Percentiles rank a stretch among this genome's conserved stretches.
Evolutionary conservation across 495 filamentous ascomycete genomes (phyloP).

Genomic region (Neurospora sp.): DNA sequence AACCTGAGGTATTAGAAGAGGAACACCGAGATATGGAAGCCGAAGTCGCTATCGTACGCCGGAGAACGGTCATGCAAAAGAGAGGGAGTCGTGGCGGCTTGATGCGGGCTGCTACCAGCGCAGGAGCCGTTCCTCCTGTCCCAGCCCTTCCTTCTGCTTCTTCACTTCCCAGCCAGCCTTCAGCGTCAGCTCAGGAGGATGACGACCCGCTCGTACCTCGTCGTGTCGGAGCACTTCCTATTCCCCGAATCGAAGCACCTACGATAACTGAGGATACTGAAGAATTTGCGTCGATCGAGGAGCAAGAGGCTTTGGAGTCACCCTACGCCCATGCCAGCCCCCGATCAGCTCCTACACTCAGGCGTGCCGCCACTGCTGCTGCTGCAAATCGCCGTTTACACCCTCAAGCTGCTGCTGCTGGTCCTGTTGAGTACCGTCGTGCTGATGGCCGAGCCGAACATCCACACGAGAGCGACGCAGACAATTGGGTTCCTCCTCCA

Average conservation of each 20-base stretch:
- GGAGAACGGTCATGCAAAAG: constrained; percentile 57
- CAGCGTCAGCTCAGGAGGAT: constrained; percentile 17
- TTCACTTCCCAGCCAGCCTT: constrained; percentile 12
- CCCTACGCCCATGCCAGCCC: constrained; percentile 75
- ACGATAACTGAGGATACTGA: constrained; percentile 18
- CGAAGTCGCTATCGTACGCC: constrained; percentile 72
- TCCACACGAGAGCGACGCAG: constrained; percentile 82
- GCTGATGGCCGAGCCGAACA: constrained; percentile 57
- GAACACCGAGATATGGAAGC: constrained; percentile 67
- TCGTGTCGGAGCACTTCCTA: constrained; percentile 19
- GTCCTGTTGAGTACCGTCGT: constrained; percentile 38
- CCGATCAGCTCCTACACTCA: constrained; percentile 63
- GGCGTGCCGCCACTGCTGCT: constrained; percentile 69
- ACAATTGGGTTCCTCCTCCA: constrained; percentile 90
- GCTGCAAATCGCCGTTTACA: constrained; percentile 57
- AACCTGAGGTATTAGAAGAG: constrained; percentile 60
- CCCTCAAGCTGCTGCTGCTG: constrained; percentile 31
- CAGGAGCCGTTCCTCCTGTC: constrained; percentile 11
- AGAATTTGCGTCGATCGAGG: constrained; percentile 33
- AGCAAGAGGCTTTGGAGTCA: constrained; percentile 48
- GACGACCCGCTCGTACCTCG: constrained; percentile 35
- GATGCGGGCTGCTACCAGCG: constrained; percentile 24
- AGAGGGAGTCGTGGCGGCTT: constrained; percentile 30
- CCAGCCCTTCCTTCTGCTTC: background rate
- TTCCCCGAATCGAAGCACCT: constrained; percentile 7